Conservation (phyloP, 1,284 basidiomycete genomes). For the Rhodotorula sp. region DNA sequence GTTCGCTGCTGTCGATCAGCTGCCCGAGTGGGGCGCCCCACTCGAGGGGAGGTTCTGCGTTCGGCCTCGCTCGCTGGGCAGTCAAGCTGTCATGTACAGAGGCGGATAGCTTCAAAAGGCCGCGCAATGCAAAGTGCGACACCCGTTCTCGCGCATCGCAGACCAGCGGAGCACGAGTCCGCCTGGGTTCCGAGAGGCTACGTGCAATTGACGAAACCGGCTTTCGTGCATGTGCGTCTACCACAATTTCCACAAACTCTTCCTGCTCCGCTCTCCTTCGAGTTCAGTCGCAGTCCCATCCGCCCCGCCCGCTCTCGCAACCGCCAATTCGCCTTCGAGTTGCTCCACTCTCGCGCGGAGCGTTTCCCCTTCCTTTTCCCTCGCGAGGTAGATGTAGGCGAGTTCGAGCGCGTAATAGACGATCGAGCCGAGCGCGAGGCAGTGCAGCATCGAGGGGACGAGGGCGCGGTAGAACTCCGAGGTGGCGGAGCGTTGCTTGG, state of each 20-base stretch:
- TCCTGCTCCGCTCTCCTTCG: background rate
- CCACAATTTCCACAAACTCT: constrained; percentile 32
- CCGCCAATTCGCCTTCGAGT: constrained; percentile 18
- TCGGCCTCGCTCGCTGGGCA: too few species aligned
- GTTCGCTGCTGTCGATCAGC: background rate
- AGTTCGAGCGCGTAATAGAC: constrained; percentile 39
- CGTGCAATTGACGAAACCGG: too few species aligned
- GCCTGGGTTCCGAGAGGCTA: background rate
- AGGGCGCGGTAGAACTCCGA: constrained; percentile 35
- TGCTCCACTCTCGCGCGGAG: constrained; percentile 7
- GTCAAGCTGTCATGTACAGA: too few species aligned
- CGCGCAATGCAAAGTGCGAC: too few species aligned
- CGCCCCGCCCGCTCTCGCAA: background rate
- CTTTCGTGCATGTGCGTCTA: background rate
- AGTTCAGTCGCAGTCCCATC: background rate
- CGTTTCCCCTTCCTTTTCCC: constrained; percentile 23
- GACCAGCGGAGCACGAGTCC: background rate
- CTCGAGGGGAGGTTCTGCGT: too few species aligned
- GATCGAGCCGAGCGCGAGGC: constrained; percentile 37
- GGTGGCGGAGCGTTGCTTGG: constrained; percentile 6
- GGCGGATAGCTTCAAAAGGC: too few species aligned
- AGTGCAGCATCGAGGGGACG: constrained; percentile 38
- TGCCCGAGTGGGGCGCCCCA: background rate
- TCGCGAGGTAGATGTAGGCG: constrained; percentile 16
- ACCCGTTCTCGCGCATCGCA: too few species aligned